Evolutionary conservation across 345 rosid species (phyloP), one percentile per base, ranked within the genome.

Genomic region (Brassica nigra): DNA sequence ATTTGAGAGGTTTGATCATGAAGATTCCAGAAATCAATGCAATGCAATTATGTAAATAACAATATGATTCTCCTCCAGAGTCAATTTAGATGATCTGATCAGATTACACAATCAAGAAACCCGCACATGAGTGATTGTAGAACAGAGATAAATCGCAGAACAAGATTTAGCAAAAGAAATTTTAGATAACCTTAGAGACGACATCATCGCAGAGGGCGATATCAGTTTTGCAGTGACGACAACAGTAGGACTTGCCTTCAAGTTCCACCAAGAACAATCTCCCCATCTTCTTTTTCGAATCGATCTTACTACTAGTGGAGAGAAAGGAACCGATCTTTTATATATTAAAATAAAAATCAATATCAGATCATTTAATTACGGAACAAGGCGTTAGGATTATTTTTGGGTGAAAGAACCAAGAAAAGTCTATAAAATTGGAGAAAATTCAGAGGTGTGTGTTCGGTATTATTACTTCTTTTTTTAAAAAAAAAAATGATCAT

Each of bases 201-300:
- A 90, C 80, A 80, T 90, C 91, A 2, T 83, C 88, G 15, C 72
- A 55, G 52, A 88, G 79, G 12, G 86, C 97, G 12, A 92, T 85
- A 85, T 84, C 88, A 59, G 92, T 86, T 5, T 73, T 75, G 84
- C 97, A 92, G 86, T 92, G 87, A 70, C 83, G 88, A 87, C 97
- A 92, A 74, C 87, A 83, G 73, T 88, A 90, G 57, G 83, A 16
- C 61, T 73, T 83, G 47, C 92, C 92, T 72, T 92, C 95, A 73
- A 90, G 86, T 77, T 52, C 76, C 73, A 85, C 77, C 84, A 86
- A 31, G 82, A 92, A 92, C 69, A 89, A 68, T 83, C 93, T 90
- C 76, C 97, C 97, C 97, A 90, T 92, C 78, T 16, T 18, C 11
- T 47, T 47, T 15, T 49, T 49, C 39, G 16, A 79, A 73, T 74